Evolutionary conservation across 2,329 filamentous ascomycete species (phyloP).

Genomic region (Pleochaeta shiraiana): DNA sequence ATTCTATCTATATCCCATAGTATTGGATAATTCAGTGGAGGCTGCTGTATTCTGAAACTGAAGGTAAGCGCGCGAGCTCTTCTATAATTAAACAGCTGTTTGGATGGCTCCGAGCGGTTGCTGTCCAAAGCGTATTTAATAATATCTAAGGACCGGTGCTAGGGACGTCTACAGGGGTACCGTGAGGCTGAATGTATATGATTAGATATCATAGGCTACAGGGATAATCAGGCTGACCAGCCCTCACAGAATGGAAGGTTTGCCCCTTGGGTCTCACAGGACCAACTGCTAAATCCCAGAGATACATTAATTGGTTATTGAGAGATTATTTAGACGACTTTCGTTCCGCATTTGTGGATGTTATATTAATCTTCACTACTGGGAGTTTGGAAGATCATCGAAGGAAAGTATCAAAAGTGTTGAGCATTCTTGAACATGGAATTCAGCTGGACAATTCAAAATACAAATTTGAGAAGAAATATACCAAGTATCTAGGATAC

Average conservation of each 20-base stretch:
- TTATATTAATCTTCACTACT: constrained; percentile 6
- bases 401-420: constrained; percentile 4
- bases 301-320: constrained; percentile 5
- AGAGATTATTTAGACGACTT: not conserved
- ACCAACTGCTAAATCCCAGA: constrained; percentile 2
- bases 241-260: constrained; percentile 5
- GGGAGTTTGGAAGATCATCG: not conserved
- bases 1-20: too few species aligned
- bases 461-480: not conserved
- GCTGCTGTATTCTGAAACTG: too few species aligned
- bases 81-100: too few species aligned
- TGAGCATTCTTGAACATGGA: constrained; percentile 2
- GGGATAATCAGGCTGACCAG: too few species aligned
- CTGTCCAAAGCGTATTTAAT: too few species aligned
- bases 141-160: too few species aligned
- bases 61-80: too few species aligned
- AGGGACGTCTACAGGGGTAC: too few species aligned
- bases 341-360: not conserved
- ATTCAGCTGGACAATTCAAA: not conserved
- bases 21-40: too few species aligned
- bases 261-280: constrained; percentile 4
- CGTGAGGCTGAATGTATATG: too few species aligned
- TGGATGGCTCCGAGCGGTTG: too few species aligned
- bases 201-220: too few species aligned
- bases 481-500: not conserved